Percentiles rank a stretch among this genome's conserved stretches.
Evolutionary conservation across 2,329 filamentous ascomycete species (phyloP).

Genomic region (Cladosporium sp.): DNA sequence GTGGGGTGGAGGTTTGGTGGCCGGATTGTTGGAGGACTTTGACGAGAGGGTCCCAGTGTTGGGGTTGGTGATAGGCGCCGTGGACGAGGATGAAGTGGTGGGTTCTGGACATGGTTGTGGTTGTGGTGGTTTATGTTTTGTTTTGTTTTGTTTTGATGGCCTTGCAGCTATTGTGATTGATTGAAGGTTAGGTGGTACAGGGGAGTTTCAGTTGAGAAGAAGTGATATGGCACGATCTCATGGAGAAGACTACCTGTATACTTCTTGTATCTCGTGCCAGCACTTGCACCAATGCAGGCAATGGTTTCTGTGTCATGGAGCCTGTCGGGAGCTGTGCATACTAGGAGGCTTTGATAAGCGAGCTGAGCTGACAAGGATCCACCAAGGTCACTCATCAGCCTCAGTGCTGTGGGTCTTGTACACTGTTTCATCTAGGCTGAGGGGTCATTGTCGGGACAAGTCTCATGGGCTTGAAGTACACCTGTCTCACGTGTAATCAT

Average conservation of each 20-base stretch:
- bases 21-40: constrained; percentile 24
- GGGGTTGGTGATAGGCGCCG: constrained; percentile 26
- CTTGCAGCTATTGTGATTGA: background rate
- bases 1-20: constrained; percentile 23
- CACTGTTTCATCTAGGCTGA: background rate
- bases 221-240: background rate
- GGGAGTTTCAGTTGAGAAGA: background rate
- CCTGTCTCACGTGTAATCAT: background rate
- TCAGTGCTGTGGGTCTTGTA: background rate
- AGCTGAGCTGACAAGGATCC: background rate
- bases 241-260: background rate
- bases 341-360: background rate
- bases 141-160: background rate
- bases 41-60: constrained; percentile 24
- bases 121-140: background rate
- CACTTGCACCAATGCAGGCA: background rate
- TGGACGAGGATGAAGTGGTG: constrained; percentile 30
- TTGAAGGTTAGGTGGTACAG: too few relatives aligned
- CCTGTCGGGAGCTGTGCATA: background rate
- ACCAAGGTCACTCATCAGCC: too few relatives aligned
- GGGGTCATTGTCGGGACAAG: too few relatives aligned
- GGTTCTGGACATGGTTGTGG: constrained; percentile 23
- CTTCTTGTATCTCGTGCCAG: background rate
- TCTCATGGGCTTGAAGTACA: background rate
- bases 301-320: background rate